Evolutionary conservation across 352 stramenopile species (phyloP).

Genomic region (Peronospora tabacina): DNA sequence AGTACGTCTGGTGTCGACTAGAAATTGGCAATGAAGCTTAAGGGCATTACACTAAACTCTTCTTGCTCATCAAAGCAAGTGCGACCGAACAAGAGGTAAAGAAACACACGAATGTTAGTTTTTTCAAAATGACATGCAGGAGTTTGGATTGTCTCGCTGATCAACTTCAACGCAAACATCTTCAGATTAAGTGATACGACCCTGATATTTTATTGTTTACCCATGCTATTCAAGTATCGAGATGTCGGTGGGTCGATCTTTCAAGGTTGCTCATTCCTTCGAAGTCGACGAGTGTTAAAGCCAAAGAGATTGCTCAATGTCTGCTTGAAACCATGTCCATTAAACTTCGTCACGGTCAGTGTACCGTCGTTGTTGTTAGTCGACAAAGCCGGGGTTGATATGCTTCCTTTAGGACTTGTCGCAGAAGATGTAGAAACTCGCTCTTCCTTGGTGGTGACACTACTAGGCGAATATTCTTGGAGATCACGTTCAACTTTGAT

Average conservation of each 20-base stretch:
- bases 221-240: background rate
- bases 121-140: too few species aligned
- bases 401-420: background rate
- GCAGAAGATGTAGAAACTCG: background rate
- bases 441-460: conserved; percentile 5
- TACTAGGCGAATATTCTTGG: too few species aligned
- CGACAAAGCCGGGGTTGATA: background rate
- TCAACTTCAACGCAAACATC: background rate
- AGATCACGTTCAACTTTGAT: too few species aligned
- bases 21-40: too few species aligned
- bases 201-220: background rate
- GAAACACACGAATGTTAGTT: too few species aligned
- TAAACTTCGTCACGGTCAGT: conserved; percentile 12
- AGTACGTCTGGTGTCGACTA: too few species aligned
- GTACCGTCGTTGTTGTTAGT: conserved; percentile 7
- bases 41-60: too few species aligned
- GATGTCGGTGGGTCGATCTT: background rate
- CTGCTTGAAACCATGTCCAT: conserved; percentile 12
- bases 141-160: background rate
- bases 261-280: background rate
- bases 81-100: too few species aligned
- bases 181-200: background rate
- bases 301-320: conserved; percentile 6
- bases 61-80: too few species aligned
- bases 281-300: conserved; percentile 2